A percentile compares a stretch with the other conserved stretches of the same genome.
These are phyloP conservation scores for Debaryomyces hansenii DNA, from an alignment of 805 yeast species.

Conservation along the genomic window DNA sequence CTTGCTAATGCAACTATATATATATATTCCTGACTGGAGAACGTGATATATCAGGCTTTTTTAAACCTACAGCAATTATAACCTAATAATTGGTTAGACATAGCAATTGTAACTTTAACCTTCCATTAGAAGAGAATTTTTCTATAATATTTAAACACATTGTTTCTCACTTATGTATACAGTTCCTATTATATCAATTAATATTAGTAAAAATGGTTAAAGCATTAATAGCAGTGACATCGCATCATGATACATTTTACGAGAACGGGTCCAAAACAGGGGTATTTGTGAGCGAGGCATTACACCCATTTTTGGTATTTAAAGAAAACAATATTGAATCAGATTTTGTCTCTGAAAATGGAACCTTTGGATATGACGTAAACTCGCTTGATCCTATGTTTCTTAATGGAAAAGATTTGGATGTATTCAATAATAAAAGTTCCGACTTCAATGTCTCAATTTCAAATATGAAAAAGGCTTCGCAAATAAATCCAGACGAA, in stretches of 20 bases:
- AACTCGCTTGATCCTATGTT: slow-evolving; percentile 43
- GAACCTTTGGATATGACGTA: slow-evolving; percentile 51
- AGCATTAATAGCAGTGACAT: slow-evolving; percentile 40
- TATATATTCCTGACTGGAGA: background rate
- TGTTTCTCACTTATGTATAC: background rate
- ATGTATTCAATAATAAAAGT: slow-evolving; percentile 30
- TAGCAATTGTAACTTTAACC: background rate
- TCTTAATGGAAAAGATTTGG: slow-evolving; percentile 39
- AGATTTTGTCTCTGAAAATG: slow-evolving; percentile 54
- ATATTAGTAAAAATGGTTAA: slow-evolving; percentile 15
- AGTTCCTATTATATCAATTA: background rate
- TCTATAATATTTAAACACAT: background rate
- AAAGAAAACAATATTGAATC: slow-evolving; percentile 41
- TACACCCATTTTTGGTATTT: slow-evolving; percentile 49
- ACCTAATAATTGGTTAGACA: background rate
- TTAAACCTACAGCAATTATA: background rate
- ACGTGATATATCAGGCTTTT: background rate
- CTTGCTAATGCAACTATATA: background rate
- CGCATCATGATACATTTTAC: slow-evolving; percentile 44
- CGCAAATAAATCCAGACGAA: slow-evolving; percentile 44
- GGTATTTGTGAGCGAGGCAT: slow-evolving; percentile 51
- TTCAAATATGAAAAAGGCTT: slow-evolving; percentile 39
- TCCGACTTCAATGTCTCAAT: slow-evolving; percentile 39
- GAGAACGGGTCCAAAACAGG: slow-evolving; percentile 57
- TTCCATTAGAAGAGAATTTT: background rate